Evolutionary conservation across 805 yeast genomes (phyloP), one percentile per base, ranked within the genome.

Genomic region (Monosporozyma aerobia): DNA sequence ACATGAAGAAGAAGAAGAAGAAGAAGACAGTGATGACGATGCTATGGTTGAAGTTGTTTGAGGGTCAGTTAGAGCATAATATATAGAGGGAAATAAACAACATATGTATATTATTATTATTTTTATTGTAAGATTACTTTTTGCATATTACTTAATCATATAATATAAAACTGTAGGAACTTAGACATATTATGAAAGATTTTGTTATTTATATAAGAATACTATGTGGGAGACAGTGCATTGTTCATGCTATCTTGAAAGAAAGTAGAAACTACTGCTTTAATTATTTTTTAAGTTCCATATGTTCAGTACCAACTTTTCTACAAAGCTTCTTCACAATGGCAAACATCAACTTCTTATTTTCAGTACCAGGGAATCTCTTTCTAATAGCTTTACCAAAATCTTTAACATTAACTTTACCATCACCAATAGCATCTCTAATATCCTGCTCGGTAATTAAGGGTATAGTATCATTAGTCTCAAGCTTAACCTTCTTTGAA

Each of bases 361-460:
- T 64, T 43, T 62, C 66, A 14, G 66, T 54, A 27, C 68, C 68
- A 16, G 68, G 68, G 43, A 59, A 64, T 85, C 84, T 50, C 74
- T 73, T 69, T 77, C 84, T 61, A 85, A 76, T 51, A 75, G 75
- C 49, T 74, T 73, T 52, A 87, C 79, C 64, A 87, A 75, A 57
- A 77, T 85, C 63, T 81, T 83, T 47, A 82, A 80, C 66, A 51
- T 64, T 64, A 22, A 64, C 68, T 44, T 60, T 58, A 30, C 64
- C 62, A 44, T 58, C 70, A 14, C 65, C 73, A 11, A 90, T 82
- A 39, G 85, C 77, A 32, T 73, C 74, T 55, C 84, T 77, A 51
- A 90, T 86, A 62, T 88, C 96, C 48, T 77, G 80, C 37, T 81
- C 84, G 0, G 90, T 85, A 16, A 87, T 80, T 47, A 85, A 44